phyloP scores from a whole-genome alignment of 768 basidiomycete species.

The Pulveroboletus sp. region DNA sequence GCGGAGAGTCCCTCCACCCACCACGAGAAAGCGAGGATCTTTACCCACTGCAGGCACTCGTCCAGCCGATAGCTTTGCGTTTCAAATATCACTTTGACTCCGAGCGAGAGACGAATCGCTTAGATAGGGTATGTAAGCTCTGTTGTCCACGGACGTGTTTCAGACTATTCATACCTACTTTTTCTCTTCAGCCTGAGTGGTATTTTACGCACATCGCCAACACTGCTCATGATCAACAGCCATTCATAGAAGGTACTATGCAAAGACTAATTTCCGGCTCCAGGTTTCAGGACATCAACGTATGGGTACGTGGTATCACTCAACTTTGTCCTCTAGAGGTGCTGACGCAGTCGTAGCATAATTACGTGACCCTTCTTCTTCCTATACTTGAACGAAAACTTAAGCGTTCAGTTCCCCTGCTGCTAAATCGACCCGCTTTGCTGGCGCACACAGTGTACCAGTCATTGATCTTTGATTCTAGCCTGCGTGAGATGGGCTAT shows the following conservation, averaged over 20 bases:
- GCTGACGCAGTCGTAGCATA: conserved; percentile 48
- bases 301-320: conserved; percentile 53
- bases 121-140: conserved; percentile 69
- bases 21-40: conserved; percentile 43
- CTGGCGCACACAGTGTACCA: conserved; percentile 96
- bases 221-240: conserved; percentile 75
- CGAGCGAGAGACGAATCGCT: conserved; percentile 76
- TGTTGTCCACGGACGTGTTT: background rate
- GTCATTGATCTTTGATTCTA: conserved; percentile 80
- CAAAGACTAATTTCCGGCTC: conserved; percentile 66
- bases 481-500: conserved; percentile 72
- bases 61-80: conserved; percentile 75
- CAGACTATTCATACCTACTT: background rate
- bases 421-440: conserved; percentile 75
- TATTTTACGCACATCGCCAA: conserved; percentile 92
- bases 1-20: conserved; percentile 49
- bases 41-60: conserved; percentile 80
- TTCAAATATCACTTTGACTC: conserved; percentile 97
- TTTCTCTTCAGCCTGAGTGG: conserved; percentile 78
- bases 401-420: conserved; percentile 60
- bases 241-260: conserved; percentile 72
- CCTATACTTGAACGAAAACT: conserved; percentile 77
- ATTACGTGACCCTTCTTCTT: conserved; percentile 76
- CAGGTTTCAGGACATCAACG: conserved; percentile 59
- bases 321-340: background rate